Conservation (phyloP, 805 yeast genomes). For the Cyberlindnera japonica region DNA sequence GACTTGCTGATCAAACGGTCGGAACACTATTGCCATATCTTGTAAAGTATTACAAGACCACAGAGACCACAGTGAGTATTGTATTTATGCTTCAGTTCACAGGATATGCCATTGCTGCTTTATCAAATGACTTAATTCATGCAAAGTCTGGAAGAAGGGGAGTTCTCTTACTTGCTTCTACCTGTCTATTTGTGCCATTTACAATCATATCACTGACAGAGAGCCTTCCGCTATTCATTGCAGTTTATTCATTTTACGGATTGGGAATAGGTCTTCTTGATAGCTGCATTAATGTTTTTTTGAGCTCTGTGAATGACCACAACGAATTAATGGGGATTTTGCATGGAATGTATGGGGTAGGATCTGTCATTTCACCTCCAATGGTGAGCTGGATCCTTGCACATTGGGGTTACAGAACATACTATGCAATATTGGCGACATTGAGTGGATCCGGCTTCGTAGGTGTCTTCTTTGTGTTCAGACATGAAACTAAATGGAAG, state of each 20-base stretch:
- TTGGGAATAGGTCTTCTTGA: conserved; percentile 56
- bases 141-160: conserved; percentile 46
- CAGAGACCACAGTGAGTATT: conserved; percentile 45
- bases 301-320: conserved; percentile 43
- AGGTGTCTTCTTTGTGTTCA: conserved; percentile 41
- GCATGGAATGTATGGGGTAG: conserved; percentile 71
- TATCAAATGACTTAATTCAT: conserved; percentile 43
- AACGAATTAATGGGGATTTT: conserved; percentile 56
- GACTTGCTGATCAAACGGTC: conserved; percentile 56
- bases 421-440: conserved; percentile 9
- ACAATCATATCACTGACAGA: conserved; percentile 32
- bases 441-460: conserved; percentile 24
- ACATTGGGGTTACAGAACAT: conserved; percentile 22
- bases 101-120: conserved; percentile 55
- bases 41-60: conserved; percentile 43
- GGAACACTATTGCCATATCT: conserved; percentile 57
- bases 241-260: conserved; percentile 43
- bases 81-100: conserved; percentile 49
- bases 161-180: conserved; percentile 34
- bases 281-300: conserved; percentile 51
- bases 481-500: conserved; percentile 37
- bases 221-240: conserved; percentile 38
- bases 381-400: conserved; percentile 44
- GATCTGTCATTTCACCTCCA: conserved; percentile 69
- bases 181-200: conserved; percentile 37